A percentile compares a stretch with the other conserved stretches of the same genome.
These are phyloP conservation scores for Ustilago cynodontis DNA, from an alignment of 1,284 basidiomycete species.

Conservation along the genomic window DNA sequence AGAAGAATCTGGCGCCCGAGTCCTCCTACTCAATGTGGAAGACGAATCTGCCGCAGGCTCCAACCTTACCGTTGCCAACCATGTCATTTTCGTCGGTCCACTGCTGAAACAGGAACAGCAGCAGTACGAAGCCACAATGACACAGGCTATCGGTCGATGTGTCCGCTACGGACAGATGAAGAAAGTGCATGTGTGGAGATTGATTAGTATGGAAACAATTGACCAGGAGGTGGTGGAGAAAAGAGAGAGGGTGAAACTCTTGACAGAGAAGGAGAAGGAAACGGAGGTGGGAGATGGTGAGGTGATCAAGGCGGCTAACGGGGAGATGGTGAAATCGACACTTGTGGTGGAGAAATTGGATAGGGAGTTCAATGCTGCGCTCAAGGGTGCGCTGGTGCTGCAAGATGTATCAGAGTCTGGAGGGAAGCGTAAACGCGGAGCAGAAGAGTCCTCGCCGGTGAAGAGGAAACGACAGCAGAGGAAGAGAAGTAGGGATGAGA, in stretches of 20 bases:
- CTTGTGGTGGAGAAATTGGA: slow-evolving; percentile 70
- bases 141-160: slow-evolving; percentile 57
- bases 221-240: slow-evolving; percentile 54
- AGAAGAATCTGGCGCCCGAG: slow-evolving; percentile 75
- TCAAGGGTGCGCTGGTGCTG: slow-evolving; percentile 68
- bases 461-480: slow-evolving; percentile 3
- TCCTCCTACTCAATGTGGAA: slow-evolving; percentile 88
- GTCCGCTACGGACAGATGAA: slow-evolving; percentile 57
- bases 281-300: not conserved
- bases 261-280: not conserved
- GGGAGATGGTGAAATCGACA: slow-evolving; percentile 39
- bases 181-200: slow-evolving; percentile 53
- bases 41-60: slow-evolving; percentile 93
- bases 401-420: slow-evolving; percentile 36
- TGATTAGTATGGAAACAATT: slow-evolving; percentile 53
- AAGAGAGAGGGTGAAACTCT: slow-evolving; percentile 32
- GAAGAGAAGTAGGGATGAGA: not conserved
- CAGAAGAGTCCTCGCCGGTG: not conserved
- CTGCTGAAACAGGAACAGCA: slow-evolving; percentile 79
- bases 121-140: slow-evolving; percentile 59
- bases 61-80: slow-evolving; percentile 91
- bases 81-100: slow-evolving; percentile 93
- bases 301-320: slow-evolving; percentile 13
- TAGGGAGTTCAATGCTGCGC: slow-evolving; percentile 75
- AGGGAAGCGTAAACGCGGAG: slow-evolving; percentile 10